A percentile compares a stretch with the other conserved stretches of the same genome.
These are phyloP conservation scores for Tylopilus subfusipes DNA, from an alignment of 768 basidiomycete species.

Conservation along the genomic window DNA sequence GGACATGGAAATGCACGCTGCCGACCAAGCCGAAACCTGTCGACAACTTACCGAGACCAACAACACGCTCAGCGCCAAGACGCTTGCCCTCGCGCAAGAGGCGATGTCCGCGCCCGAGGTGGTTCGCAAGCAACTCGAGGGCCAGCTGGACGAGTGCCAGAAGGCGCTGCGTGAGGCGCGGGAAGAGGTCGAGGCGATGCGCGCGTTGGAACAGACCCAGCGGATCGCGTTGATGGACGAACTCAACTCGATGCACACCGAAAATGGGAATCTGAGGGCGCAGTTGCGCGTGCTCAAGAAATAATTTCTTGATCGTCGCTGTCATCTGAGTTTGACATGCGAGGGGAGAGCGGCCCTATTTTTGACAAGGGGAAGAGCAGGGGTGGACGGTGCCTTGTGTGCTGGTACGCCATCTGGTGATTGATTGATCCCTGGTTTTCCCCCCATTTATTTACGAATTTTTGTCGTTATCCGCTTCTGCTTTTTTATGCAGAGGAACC, in stretches of 20 bases:
- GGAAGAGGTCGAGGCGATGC: conserved; percentile 67
- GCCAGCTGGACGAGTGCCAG: conserved; percentile 57
- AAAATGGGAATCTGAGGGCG: conserved; percentile 66
- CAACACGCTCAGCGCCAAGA: conserved; percentile 66
- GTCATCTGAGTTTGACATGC: background rate
- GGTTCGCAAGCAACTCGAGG: conserved; percentile 60
- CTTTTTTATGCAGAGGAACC: background rate
- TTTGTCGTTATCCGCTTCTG: background rate
- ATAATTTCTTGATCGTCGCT: background rate
- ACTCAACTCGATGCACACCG: conserved; percentile 77
- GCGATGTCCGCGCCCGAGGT: conserved; percentile 36
- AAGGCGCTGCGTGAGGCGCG: conserved; percentile 60
- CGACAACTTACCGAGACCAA: conserved; percentile 77
- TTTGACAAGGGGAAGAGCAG: background rate
- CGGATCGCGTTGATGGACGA: conserved; percentile 84
- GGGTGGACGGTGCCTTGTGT: background rate
- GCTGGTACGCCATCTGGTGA: background rate
- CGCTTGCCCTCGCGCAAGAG: conserved; percentile 48
- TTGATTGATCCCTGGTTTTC: background rate
- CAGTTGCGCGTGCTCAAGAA: conserved; percentile 62
- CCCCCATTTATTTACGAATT: background rate
- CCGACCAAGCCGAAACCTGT: conserved; percentile 71
- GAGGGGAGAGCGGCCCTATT: background rate
- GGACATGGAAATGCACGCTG: conserved; percentile 62
- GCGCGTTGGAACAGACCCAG: conserved; percentile 72